Evolutionary conservation across 2,329 filamentous ascomycete genomes (phyloP).

Genomic region (Westerdykella aurantiaca): DNA sequence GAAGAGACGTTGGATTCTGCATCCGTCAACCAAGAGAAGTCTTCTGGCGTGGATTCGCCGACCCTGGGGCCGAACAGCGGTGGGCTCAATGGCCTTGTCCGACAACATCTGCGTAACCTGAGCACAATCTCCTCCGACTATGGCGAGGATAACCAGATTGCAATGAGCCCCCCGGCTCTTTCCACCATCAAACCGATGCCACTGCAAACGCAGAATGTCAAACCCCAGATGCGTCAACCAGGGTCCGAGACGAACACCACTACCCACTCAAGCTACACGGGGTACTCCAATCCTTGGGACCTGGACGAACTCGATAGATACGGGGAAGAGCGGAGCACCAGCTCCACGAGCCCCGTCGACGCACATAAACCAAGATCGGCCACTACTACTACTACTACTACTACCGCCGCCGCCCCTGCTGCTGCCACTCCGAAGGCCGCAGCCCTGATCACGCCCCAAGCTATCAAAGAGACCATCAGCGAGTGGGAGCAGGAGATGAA

Average conservation of each 20-base stretch:
- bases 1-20: slow-evolving; percentile 6
- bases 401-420: slow-evolving; percentile 1
- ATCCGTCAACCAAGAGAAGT: slow-evolving; percentile 10
- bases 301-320: slow-evolving; percentile 46
- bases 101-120: slow-evolving; percentile 73
- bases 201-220: slow-evolving; percentile 28
- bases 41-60: slow-evolving; percentile 61
- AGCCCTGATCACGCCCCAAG: neutral
- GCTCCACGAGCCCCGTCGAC: slow-evolving; percentile 33
- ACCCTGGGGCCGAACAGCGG: slow-evolving; percentile 61
- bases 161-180: slow-evolving; percentile 42
- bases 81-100: slow-evolving; percentile 74
- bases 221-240: slow-evolving; percentile 22
- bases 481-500: slow-evolving; percentile 48
- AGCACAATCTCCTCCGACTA: slow-evolving; percentile 81
- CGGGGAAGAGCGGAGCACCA: slow-evolving; percentile 32
- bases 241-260: slow-evolving; percentile 36
- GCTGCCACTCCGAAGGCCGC: too few relatives aligned
- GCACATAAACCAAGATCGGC: slow-evolving; percentile 15
- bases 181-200: slow-evolving; percentile 27
- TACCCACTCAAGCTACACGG: slow-evolving; percentile 44
- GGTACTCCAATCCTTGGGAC: slow-evolving; percentile 51
- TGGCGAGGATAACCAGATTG: slow-evolving; percentile 27
- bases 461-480: slow-evolving; percentile 7
- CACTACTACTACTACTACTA: neutral